These are phyloP conservation scores for Medicago ruthenica DNA, from an alignment of 306 rosid species.

Conservation along the genomic window DNA sequence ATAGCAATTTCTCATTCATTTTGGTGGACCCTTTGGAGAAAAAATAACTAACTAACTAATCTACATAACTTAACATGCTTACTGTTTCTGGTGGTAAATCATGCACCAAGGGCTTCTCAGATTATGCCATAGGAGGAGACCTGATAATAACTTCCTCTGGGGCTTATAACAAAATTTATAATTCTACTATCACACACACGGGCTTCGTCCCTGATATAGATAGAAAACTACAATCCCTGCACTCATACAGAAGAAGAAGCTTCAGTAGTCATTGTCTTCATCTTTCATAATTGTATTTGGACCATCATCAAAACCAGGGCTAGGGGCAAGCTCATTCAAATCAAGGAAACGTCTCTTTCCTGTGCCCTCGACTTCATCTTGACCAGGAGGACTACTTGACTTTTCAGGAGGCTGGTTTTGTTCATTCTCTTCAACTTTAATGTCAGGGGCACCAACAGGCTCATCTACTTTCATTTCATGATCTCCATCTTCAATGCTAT, in stretches of 20 bases:
- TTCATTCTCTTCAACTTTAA: conserved; percentile 57
- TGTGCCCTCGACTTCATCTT: conserved; percentile 74
- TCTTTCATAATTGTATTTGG: conserved; percentile 73
- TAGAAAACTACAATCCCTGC: conserved; percentile 43
- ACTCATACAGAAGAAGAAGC: conserved; percentile 50
- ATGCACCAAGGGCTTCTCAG: conserved; percentile 66
- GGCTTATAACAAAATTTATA: conserved; percentile 81
- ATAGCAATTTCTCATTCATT: conserved; percentile 74
- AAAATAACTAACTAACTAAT: conserved; percentile 88
- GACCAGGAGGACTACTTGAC: conserved; percentile 69
- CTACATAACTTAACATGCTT: conserved; percentile 76
- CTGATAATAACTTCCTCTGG: conserved; percentile 59
- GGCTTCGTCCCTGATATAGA: conserved; percentile 50
- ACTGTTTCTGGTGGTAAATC: conserved; percentile 70
- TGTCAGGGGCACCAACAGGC: conserved; percentile 51
- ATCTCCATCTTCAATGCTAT: conserved; percentile 58
- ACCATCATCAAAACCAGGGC: conserved; percentile 89
- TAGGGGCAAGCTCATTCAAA: conserved; percentile 95
- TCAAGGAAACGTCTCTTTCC: conserved; percentile 85
- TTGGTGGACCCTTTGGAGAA: conserved; percentile 60
- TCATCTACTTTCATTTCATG: conserved; percentile 70
- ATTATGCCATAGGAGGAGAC: conserved; percentile 67
- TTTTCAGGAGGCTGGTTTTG: conserved; percentile 73
- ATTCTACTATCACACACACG: conserved; percentile 70
- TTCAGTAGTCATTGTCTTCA: conserved; percentile 69